Conservation (phyloP, 2,329 filamentous ascomycete genomes). For the Fusarium coffeatum region DNA sequence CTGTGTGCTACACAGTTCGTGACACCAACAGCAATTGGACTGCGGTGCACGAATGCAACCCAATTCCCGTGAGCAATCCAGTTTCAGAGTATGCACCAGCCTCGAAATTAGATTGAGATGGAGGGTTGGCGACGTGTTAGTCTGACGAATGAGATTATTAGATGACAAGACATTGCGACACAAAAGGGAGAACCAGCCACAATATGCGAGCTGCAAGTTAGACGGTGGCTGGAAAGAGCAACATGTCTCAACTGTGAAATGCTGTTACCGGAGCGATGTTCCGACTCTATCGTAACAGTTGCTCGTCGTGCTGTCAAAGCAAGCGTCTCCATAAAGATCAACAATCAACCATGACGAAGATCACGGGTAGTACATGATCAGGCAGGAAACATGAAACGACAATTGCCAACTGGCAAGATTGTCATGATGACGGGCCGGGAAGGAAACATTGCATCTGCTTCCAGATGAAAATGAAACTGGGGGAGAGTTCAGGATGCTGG, state of each 20-base stretch:
- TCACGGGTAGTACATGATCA: not conserved
- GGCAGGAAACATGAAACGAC: conserved; percentile 16
- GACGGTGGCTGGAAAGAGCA: conserved; percentile 7
- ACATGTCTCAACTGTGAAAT: conserved; percentile 14
- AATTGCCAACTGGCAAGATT: not conserved
- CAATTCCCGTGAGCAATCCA: not conserved
- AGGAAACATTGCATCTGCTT: conserved; percentile 6
- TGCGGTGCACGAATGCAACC: not conserved
- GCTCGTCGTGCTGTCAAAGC: not conserved
- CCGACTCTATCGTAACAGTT: not conserved
- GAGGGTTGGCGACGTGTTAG: conserved; percentile 7
- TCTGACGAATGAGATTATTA: conserved; percentile 3
- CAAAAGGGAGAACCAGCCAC: conserved; percentile 27
- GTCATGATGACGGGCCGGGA: conserved; percentile 25
- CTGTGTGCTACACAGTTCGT: not conserved
- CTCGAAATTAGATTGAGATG: conserved; percentile 7
- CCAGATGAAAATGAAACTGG: conserved; percentile 17
- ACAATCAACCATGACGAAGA: conserved; percentile 1
- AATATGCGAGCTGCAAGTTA: conserved; percentile 14
- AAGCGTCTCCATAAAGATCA: conserved; percentile 1
- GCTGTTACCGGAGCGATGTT: conserved; percentile 5
- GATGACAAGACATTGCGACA: conserved; percentile 14
- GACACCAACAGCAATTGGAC: not conserved
- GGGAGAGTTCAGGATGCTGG: conserved; percentile 4
- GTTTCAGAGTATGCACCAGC: conserved; percentile 23